These are phyloP conservation scores for Termitomyces sp. DNA, from an alignment of 768 basidiomycete species.

Conservation along the genomic window DNA sequence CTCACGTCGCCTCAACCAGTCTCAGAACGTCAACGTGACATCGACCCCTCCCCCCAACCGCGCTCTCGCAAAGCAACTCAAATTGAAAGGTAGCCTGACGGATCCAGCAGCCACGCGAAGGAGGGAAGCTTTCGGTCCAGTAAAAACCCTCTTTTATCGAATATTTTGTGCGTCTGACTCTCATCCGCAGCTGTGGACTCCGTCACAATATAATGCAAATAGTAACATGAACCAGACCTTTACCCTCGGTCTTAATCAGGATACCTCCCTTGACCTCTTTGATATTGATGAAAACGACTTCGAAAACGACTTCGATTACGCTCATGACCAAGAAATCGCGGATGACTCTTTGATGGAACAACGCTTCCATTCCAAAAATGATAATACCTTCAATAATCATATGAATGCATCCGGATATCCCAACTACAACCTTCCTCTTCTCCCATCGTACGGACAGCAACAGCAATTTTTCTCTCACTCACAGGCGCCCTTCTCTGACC, in stretches of 20 bases:
- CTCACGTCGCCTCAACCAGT: constrained; percentile 27
- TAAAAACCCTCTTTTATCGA: constrained; percentile 23
- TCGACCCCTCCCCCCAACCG: constrained; percentile 69
- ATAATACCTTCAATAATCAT: constrained; percentile 13
- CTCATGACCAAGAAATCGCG: constrained; percentile 26
- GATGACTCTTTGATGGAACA: constrained; percentile 30
- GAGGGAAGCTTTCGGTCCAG: constrained; percentile 36
- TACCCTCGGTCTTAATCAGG: constrained; percentile 31
- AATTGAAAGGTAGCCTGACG: constrained; percentile 65
- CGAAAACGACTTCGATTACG: constrained; percentile 40
- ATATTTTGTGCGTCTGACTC: constrained; percentile 15
- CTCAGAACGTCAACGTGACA: constrained; percentile 28
- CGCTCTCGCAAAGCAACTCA: constrained; percentile 45
- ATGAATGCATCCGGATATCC: constrained; percentile 30
- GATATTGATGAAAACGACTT: constrained; percentile 72
- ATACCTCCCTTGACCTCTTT: constrained; percentile 52
- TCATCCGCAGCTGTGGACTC: constrained; percentile 25
- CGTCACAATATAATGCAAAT: constrained; percentile 19
- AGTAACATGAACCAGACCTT: constrained; percentile 17
- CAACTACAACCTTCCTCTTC: constrained; percentile 19
- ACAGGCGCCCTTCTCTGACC: constrained; percentile 30
- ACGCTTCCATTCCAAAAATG: constrained; percentile 23
- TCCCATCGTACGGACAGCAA: constrained; percentile 19
- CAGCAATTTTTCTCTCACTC: constrained; percentile 19
- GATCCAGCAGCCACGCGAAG: constrained; percentile 56